Evolutionary conservation across 352 stramenopile species (phyloP), one percentile per base, ranked within the genome.

Genomic region (Phytopythium cucurbitacearum): DNA sequence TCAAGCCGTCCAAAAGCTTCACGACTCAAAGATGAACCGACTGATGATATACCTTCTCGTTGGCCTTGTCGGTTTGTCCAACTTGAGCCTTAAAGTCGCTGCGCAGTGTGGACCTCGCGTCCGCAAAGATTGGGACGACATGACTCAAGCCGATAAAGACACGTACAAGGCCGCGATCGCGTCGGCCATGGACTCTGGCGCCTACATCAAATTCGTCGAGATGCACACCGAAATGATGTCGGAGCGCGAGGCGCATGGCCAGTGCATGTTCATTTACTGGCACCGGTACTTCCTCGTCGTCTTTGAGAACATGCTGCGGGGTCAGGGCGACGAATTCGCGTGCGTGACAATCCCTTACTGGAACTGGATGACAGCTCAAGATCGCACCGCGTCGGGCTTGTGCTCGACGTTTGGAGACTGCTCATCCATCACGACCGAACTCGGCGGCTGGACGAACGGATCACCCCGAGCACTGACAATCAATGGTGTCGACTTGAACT

Each of bases 261-360:
- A 79, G 61, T 90, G 80, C 49, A 89, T 91, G 73, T 92, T 91
- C 64, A 69, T 89, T 44, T 90, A 87, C 64, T 94, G 84, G 84
- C 81, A 92, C 52, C 77, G 81, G 7, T 48, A 76, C 5, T 68
- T 91, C 10, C 66, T 94, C 2, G 37, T 76, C 0, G 76, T 57
- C 1, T 94, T 85, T 54, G 84, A 94, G 57, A 94, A 92, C 62
- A 91, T 94, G 80, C 63, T 94, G 3, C 85, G 82, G 38, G 67
- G 51, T 1, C 72, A 87, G 50, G 75, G 69, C 5, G 9, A 56
- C 0, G 38, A 70, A 38, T 93, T 69, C 33, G 71, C 65, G 10
- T 94, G 85, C 57, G 63, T 93, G 33, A 93, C 85, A 8, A 48
- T 94, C 13, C 85, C 82, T 35, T 91, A 90, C 59, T 94, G 76